These are phyloP conservation scores for Podila epigama DNA, from an alignment of 192 early-diverging fungal species.

Conservation along the genomic window DNA sequence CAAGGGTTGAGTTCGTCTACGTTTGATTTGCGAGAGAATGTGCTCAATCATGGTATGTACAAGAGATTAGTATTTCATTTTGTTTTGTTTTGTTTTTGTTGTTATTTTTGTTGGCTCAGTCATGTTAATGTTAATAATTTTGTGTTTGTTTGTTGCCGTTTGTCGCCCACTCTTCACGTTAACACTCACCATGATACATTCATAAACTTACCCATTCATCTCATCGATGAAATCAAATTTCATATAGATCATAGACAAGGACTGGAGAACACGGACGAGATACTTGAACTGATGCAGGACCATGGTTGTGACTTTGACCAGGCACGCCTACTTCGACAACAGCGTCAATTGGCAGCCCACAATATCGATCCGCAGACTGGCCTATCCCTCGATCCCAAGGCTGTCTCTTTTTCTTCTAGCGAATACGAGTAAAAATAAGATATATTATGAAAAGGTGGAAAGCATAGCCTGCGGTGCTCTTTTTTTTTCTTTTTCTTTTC, in stretches of 20 bases:
- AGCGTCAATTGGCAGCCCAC: conserved; percentile 50
- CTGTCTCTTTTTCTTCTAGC: conserved; percentile 45
- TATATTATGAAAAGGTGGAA: too few relatives aligned
- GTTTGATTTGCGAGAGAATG: conserved; percentile 52
- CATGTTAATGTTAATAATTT: neutral
- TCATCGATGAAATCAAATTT: neutral
- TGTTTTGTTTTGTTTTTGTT: neutral
- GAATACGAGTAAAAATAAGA: too few relatives aligned
- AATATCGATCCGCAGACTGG: conserved; percentile 60
- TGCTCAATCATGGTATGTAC: conserved; percentile 23
- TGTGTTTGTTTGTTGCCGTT: too few relatives aligned
- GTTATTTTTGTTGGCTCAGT: neutral
- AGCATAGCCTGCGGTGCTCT: too few relatives aligned
- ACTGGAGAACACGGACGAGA: conserved; percentile 55
- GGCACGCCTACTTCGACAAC: conserved; percentile 54
- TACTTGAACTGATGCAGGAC: conserved; percentile 51
- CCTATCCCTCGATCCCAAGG: conserved; percentile 53
- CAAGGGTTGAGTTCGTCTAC: conserved; percentile 55
- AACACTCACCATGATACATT: too few relatives aligned
- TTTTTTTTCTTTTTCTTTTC: too few relatives aligned
- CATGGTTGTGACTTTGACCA: conserved; percentile 55
- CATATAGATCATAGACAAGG: conserved; percentile 37
- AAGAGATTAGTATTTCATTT: neutral
- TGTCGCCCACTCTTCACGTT: too few relatives aligned
- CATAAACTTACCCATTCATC: too few relatives aligned